A percentile compares a stretch with the other conserved stretches of the same genome.
phyloP scores from a whole-genome alignment of 768 basidiomycete genomes.

The Lactarius pseudohatsudake region DNA sequence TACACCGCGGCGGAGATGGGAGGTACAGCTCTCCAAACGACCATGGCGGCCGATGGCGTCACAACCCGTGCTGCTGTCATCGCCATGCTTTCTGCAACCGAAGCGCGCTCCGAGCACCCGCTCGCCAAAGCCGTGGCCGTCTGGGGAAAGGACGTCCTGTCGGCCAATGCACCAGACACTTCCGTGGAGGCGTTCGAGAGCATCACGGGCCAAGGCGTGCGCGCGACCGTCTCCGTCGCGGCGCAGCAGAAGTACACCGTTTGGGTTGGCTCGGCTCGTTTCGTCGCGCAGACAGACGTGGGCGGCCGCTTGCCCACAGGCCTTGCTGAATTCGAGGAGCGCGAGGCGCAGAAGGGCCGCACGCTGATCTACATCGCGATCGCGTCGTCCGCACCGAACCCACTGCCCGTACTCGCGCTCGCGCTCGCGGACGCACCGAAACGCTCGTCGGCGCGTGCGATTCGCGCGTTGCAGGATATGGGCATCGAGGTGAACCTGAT shows the following conservation, averaged over 20 bases:
- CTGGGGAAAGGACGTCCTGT: conserved; percentile 69
- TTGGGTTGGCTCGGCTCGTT: conserved; percentile 74
- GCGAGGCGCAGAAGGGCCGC: conserved; percentile 70
- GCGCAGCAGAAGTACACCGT: conserved; percentile 50
- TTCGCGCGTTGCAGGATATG: conserved; percentile 79
- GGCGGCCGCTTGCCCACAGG: conserved; percentile 54
- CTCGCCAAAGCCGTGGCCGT: conserved; percentile 90
- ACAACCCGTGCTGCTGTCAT: conserved; percentile 63
- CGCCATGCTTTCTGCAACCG: conserved; percentile 81
- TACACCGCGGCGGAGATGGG: conserved; percentile 22
- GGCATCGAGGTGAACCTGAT: conserved; percentile 92
- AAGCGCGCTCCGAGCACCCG: conserved; percentile 93
- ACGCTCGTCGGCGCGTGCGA: conserved; percentile 78
- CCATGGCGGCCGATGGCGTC: conserved; percentile 57
- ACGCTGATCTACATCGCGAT: conserved; percentile 89
- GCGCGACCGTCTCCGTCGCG: conserved; percentile 58
- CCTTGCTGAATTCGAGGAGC: conserved; percentile 62
- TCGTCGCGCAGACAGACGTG: conserved; percentile 58
- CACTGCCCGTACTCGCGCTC: conserved; percentile 71
- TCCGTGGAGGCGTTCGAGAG: conserved; percentile 78
- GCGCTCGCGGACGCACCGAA: conserved; percentile 89
- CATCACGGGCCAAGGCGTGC: conserved; percentile 85
- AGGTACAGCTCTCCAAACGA: conserved; percentile 30
- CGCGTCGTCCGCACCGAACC: conserved; percentile 40
- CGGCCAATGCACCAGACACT: conserved; percentile 48